A percentile compares a stretch with the other conserved stretches of the same genome.
Conservation (phyloP, 208 protist species). For the Trypanosoma rangeli region DNA sequence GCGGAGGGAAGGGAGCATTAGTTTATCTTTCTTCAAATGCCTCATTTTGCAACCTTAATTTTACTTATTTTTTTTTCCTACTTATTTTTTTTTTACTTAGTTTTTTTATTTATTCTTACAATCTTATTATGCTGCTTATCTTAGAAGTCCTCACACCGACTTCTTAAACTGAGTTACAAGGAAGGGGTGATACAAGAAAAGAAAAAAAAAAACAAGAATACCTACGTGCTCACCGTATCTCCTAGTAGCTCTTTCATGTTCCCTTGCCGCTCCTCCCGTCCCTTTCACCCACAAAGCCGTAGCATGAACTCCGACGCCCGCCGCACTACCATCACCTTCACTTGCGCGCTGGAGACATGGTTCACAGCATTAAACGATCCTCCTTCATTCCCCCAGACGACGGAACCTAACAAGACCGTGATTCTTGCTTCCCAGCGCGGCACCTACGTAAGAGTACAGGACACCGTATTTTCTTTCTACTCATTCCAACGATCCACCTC, state of each 20-base stretch:
- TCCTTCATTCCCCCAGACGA: background rate
- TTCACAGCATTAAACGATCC: background rate
- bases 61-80: background rate
- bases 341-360: background rate
- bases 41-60: no score
- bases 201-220: background rate
- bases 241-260: background rate
- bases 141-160: background rate
- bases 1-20: background rate
- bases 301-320: background rate
- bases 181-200: background rate
- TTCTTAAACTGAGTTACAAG: background rate
- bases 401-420: background rate
- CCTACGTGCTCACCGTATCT: background rate
- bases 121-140: background rate
- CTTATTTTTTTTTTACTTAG: background rate
- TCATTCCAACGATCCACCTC: background rate
- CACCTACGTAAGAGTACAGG: no score
- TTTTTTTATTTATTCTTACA: constrained; percentile 9
- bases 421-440: background rate
- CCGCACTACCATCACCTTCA: background rate
- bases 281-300: no score
- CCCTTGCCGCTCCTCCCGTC: background rate
- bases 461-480: no score
- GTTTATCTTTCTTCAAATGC: background rate